These are phyloP conservation scores for Boletus tomentosulus DNA, from an alignment of 768 basidiomycete genomes.

Conservation along the genomic window DNA sequence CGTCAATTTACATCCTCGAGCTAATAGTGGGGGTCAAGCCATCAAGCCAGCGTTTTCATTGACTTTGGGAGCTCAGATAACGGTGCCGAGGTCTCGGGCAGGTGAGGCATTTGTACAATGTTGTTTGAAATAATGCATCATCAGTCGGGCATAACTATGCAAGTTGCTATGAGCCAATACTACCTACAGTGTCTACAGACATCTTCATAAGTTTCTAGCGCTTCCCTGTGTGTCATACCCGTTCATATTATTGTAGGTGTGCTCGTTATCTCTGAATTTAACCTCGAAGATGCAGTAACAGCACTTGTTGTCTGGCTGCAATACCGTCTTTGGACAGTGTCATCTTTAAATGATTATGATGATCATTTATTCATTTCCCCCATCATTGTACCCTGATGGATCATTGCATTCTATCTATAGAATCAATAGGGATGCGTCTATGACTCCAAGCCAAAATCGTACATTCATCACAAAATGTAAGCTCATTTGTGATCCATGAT, in stretches of 20 bases:
- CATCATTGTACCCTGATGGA: neutral
- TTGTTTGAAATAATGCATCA: too few species aligned
- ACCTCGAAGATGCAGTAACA: neutral
- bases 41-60: too few species aligned
- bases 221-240: neutral
- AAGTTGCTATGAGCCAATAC: too few species aligned
- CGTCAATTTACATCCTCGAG: too few species aligned
- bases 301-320: neutral
- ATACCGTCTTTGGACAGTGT: too few species aligned
- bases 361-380: neutral
- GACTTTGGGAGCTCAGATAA: too few species aligned
- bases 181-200: neutral
- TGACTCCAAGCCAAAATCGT: neutral
- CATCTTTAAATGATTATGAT: too few species aligned
- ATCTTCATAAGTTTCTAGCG: neutral
- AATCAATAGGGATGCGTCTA: neutral
- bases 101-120: too few species aligned
- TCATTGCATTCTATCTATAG: neutral
- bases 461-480: neutral
- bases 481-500: neutral
- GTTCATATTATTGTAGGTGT: neutral
- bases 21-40: too few species aligned
- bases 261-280: neutral
- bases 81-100: too few species aligned
- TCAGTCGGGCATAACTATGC: too few species aligned